These are phyloP conservation scores for Larix sibirica DNA, from an alignment of 83 land plant species.

Conservation along the genomic window DNA sequence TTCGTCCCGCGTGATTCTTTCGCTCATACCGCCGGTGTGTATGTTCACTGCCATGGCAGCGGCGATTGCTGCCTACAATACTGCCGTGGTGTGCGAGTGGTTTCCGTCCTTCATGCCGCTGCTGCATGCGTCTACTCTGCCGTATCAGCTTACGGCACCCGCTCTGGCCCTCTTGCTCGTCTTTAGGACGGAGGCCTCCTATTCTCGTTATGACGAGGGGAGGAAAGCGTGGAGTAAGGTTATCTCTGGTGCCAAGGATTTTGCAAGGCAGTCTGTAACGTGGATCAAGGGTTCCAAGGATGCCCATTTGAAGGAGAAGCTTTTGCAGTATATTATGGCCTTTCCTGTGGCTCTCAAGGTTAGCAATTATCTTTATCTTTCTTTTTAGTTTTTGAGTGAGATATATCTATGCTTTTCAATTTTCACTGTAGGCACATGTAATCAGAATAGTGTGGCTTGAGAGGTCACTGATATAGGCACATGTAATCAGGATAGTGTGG, in stretches of 20 bases:
- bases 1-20: slow-evolving; percentile 77
- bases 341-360: slow-evolving; percentile 94
- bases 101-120: slow-evolving; percentile 54
- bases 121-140: slow-evolving; percentile 63
- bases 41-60: slow-evolving; percentile 64
- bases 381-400: too few relatives aligned
- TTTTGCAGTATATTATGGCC: slow-evolving; percentile 74
- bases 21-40: slow-evolving; percentile 77
- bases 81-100: slow-evolving; percentile 35
- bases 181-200: slow-evolving; percentile 91
- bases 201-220: slow-evolving; percentile 85
- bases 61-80: slow-evolving; percentile 58
- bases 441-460: too few relatives aligned
- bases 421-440: too few relatives aligned
- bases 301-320: neutral
- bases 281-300: slow-evolving; percentile 35
- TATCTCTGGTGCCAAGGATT: slow-evolving; percentile 54
- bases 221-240: slow-evolving; percentile 81
- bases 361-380: neutral
- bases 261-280: slow-evolving; percentile 51
- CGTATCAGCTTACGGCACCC: slow-evolving; percentile 90
- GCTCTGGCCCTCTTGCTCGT: slow-evolving; percentile 91
- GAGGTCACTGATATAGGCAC: too few relatives aligned
- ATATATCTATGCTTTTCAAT: too few relatives aligned
- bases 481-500: too few relatives aligned